Conservation (phyloP, 1,284 basidiomycete species). For the Neonothopanus nambi region DNA sequence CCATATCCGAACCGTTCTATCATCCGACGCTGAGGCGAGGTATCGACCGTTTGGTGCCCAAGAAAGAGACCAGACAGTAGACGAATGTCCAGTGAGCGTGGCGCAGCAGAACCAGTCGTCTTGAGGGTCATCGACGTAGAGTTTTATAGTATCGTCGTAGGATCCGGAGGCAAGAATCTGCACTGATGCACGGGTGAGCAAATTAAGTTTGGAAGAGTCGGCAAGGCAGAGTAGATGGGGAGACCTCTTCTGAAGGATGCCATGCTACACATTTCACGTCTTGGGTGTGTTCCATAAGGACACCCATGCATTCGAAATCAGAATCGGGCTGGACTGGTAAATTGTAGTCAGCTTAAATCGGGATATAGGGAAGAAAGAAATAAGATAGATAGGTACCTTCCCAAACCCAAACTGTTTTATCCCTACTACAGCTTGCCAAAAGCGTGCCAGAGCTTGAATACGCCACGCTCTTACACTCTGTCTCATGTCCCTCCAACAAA, state of each 20-base stretch:
- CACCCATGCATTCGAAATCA: constrained; percentile 95
- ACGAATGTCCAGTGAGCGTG: constrained; percentile 78
- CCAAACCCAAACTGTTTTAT: constrained; percentile 99
- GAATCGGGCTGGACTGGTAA: constrained; percentile 78
- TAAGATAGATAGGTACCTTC: constrained; percentile 60
- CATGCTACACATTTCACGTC: constrained; percentile 96
- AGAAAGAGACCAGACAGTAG: constrained; percentile 91
- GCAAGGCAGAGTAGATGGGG: constrained; percentile 18
- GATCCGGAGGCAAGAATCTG: constrained; percentile 95
- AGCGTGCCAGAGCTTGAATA: constrained; percentile 82
- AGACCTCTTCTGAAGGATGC: constrained; percentile 94
- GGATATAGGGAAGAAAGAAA: neutral
- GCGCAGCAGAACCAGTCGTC: constrained; percentile 94
- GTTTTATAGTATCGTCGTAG: constrained; percentile 95
- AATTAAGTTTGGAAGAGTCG: constrained; percentile 15
- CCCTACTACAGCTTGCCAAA: constrained; percentile 90
- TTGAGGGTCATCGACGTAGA: constrained; percentile 91
- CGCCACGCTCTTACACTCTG: constrained; percentile 94
- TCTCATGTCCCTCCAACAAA: constrained; percentile 94
- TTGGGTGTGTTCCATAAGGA: constrained; percentile 96
- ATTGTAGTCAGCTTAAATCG: neutral
- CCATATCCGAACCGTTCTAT: constrained; percentile 76
- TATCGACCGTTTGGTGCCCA: constrained; percentile 82
- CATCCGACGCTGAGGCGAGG: constrained; percentile 84
- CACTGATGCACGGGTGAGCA: constrained; percentile 25